Conservation (phyloP, 2,329 filamentous ascomycete genomes). For the Calonectria montana region DNA sequence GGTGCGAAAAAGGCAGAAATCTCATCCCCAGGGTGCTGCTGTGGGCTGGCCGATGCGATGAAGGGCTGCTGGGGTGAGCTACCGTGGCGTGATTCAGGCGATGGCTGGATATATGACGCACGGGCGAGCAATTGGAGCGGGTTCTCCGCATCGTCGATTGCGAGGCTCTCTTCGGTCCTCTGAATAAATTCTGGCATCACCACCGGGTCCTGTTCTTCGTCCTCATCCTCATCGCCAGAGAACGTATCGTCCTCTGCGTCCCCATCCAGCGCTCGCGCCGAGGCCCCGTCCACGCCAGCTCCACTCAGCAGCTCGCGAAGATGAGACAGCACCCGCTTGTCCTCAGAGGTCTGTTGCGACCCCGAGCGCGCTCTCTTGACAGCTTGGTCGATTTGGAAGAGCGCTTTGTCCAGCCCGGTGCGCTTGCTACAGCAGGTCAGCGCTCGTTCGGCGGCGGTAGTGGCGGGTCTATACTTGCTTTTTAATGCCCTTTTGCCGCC, state of each 20-base stretch:
- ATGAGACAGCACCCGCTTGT: constrained; percentile 58
- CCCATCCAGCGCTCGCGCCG: constrained; percentile 23
- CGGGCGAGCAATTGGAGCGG: constrained; percentile 78
- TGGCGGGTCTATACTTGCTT: constrained; percentile 63
- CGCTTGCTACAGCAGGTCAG: constrained; percentile 67
- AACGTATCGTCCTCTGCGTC: constrained; percentile 45
- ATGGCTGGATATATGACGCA: constrained; percentile 75
- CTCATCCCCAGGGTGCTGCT: constrained; percentile 52
- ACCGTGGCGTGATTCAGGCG: constrained; percentile 50
- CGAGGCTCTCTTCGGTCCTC: constrained; percentile 62
- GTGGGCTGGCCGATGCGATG: constrained; percentile 29
- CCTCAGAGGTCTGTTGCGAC: constrained; percentile 53
- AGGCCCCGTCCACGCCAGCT: constrained; percentile 29
- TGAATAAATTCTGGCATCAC: constrained; percentile 43
- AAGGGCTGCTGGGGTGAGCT: constrained; percentile 41
- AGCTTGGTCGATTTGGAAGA: constrained; percentile 79
- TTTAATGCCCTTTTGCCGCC: constrained; percentile 80
- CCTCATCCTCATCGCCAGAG: constrained; percentile 47
- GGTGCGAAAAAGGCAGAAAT: constrained; percentile 76
- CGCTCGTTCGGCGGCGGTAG: neutral
- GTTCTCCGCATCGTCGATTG: constrained; percentile 80
- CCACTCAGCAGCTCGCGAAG: constrained; percentile 54
- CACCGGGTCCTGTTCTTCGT: constrained; percentile 40
- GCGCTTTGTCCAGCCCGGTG: constrained; percentile 78
- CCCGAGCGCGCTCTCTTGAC: constrained; percentile 65